Percentiles rank a stretch among this genome's conserved stretches.
phyloP scores from a whole-genome alignment of 495 filamentous ascomycete species.

The Tuber umbilicatum region DNA sequence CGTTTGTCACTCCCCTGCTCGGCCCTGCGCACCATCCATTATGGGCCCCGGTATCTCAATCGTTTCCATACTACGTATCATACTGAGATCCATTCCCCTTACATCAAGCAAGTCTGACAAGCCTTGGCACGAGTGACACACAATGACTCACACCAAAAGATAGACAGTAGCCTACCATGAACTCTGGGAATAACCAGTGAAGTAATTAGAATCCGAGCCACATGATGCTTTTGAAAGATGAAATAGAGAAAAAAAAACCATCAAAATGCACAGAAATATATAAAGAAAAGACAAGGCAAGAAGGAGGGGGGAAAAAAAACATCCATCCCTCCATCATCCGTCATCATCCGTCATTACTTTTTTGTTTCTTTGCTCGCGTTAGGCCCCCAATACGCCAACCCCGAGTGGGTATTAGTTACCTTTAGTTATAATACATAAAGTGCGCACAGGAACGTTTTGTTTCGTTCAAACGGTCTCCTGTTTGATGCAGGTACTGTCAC shows the following conservation, averaged over 20 bases:
- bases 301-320: not conserved
- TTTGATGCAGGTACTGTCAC: constrained; percentile 13
- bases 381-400: not conserved
- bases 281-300: not conserved
- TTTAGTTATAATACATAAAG: not conserved
- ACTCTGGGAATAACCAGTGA: not conserved
- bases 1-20: too few species aligned
- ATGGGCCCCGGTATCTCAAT: not conserved
- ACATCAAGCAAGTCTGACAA: not conserved
- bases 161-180: not conserved
- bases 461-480: constrained; percentile 6
- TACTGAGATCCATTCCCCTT: not conserved
- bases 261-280: not conserved
- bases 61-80: not conserved
- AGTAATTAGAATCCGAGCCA: not conserved
- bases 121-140: not conserved
- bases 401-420: not conserved
- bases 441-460: not conserved
- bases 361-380: not conserved
- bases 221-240: not conserved
- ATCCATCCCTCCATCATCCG: not conserved
- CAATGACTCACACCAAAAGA: not conserved
- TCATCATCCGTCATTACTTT: not conserved
- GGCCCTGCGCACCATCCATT: too few species aligned
- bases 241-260: not conserved